Evolutionary conservation across 192 early-diverging fungal species (phyloP).

Genomic region (Rhizophagus clarus): DNA sequence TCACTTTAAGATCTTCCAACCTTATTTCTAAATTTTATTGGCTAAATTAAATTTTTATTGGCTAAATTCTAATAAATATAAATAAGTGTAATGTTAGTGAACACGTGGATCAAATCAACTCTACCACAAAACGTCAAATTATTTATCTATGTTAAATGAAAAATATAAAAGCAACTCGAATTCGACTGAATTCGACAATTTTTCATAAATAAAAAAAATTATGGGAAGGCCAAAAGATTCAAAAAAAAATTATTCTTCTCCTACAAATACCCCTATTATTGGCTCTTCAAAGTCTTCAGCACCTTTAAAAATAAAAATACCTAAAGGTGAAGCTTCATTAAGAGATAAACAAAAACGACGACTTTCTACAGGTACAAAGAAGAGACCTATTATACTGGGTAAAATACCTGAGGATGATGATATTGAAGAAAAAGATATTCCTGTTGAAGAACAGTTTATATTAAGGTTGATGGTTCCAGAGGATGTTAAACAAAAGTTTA

Average conservation of each 20-base stretch:
- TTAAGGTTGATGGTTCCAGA: conserved; percentile 64
- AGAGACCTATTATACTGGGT: background rate
- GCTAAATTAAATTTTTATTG: too few species aligned
- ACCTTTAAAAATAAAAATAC: background rate
- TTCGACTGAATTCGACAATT: background rate
- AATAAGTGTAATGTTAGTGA: background rate
- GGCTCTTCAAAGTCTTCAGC: background rate
- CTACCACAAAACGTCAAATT: background rate
- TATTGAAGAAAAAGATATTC: conserved; percentile 66
- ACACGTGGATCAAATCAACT: background rate
- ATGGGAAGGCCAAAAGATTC: background rate
- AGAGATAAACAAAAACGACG: too few species aligned
- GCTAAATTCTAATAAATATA: background rate
- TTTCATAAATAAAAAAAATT: background rate
- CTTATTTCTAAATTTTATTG: too few species aligned
- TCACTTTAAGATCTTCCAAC: too few species aligned
- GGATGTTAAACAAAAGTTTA: conserved; percentile 50
- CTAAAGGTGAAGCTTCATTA: background rate
- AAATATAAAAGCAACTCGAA: background rate
- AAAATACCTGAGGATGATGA: conserved; percentile 34
- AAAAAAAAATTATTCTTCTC: background rate
- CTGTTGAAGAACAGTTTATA: conserved; percentile 84
- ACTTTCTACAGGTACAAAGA: background rate
- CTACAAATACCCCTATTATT: background rate
- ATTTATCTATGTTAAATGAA: background rate